Evolutionary conservation across 257 asterid species (phyloP), one percentile per base, ranked within the genome.

Genomic region (Penstemon barbatus): DNA sequence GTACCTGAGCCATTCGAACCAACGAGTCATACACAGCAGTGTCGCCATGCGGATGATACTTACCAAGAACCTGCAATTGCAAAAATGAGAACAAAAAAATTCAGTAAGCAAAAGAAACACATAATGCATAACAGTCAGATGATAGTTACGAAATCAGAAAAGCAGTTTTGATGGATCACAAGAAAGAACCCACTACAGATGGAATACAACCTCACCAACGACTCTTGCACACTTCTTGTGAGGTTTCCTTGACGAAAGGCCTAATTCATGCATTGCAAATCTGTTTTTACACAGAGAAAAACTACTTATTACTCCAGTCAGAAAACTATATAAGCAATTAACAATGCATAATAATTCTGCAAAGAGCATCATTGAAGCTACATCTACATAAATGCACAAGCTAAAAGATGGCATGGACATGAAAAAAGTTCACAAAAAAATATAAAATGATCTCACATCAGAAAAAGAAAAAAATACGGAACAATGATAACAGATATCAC

Each of bases 1-100:
- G 58, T 76, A 94, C 97, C 99, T 94, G 99, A 68, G 99, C 97
- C 99, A 94, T 91, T 66, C 99, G 91, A 68, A 94, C 99, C 92
- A 94, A 76, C 60, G 99, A 87, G 80, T 94, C 99, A 68, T 94
- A 94, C 58, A 91, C 97, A 44, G 99, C 99, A 71, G 51, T 88
- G 69, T 94, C 97, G 48, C 99, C 99, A 43, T 94, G 99, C 10
- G 99, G 99, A 77, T 94, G 99, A 71, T 85, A 94, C 82, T 91
- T 94, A 8, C 99, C 99, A 52, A 94, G 96, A 64, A 94, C 99
- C 99, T 93, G 78, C 52, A 76, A 57, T 65, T 63, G 49, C 59
- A 67, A 53, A 73, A 71, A 9, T 50, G 51, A 68, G 65, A 65
- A 11, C 4, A 50, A 50, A 59, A 42, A 56, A 71, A 73, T 36